Evolutionary conservation across 2,329 filamentous ascomycete species (phyloP), one percentile per base, ranked within the genome.

Genomic region (Aspergillus costaricaensis): DNA sequence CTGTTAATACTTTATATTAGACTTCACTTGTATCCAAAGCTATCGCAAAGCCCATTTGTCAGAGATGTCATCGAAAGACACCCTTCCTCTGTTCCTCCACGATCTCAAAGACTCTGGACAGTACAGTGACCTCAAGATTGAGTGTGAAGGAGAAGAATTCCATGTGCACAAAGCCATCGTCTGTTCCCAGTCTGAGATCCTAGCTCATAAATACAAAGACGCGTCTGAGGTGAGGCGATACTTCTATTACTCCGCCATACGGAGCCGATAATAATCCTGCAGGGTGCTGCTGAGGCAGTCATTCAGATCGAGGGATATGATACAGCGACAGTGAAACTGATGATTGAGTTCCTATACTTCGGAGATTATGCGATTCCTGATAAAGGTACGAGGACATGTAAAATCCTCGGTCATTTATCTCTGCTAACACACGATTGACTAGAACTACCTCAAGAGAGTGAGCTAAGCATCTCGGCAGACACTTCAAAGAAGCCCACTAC

Each of bases 271-370:
- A 12, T 9, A 12, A 30, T 30, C 27, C 27, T 30, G 12, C 27
- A 30, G 27, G 27, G 4, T 30, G 27, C 27, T 30, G 9, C 27
- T 9, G 27, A 30, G 9, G 27, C 27, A 30, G 27, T 30, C 10
- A 17, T 58, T 15, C 14, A 47, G 10, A n/a, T 56, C 8, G 7
- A 19, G 8, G 21, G 38, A 19, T 36, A 43, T 44, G 6, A 23
- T 7, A 6, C 25, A 6, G 9, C 9, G 15, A 47, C 48, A 8
- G 48, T 58, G 9, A 43, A 47, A 5, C 19, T 17, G 9, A 58
- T 58, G 56, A 36, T 58, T 12, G 56, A 58, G 5, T 58, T 52
- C 36, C 39, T 58, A 5, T 53, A 58, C 48, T 44, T 7, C 8
- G 41, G 44, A 12, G 21, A 58, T 5, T 58, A 58, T 21, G 32